Base-by-base conservation (phyloP, 176 grass and related monocot species). In the Oryza brachyantha region DNA sequence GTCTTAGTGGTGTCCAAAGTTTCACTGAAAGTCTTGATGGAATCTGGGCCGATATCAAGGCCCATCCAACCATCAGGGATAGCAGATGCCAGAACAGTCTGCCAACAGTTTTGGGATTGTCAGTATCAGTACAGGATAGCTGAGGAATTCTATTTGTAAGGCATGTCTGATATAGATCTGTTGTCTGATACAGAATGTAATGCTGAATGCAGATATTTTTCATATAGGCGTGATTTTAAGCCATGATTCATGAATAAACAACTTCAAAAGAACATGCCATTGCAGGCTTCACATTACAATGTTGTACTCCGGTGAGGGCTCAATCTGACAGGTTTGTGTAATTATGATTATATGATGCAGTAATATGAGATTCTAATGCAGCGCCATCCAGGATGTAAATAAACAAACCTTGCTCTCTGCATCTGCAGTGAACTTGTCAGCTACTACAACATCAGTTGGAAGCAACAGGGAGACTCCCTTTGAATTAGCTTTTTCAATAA, bases 61-160 rank as follows among this genome's bases (percentile, higher is more conserved):
- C 89, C 93, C 93, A 96, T 96, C 93, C 87, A 92, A 31, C 81
- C 89, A 68, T 96, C 89, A 54, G 93, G 87, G 54, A 96, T 96
- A 37, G 76, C 79, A 61, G 93, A 80, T 68, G 93, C 82, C 10
- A 86, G 81, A 29, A 96, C 89, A 73, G 85, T 88, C 93, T 91
- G 64, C 32, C 84, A 7, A 85, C 66, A 68, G 19, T n/a, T 31
- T n/a, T 3, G 64, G 64, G 61, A 34, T 13, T 70, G 13, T 38
- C 57, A 75, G 52, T 11, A 14, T 61, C 39, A 35, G 22, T 66
- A 66, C 5, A 74, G 2, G 39, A 65, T 64, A 29, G 24, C 4
- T 69, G 22, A 11, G 37, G 7, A 74, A 5, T 26, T 29, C 5
- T 29, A 58, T 36, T 46, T 14, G 13, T 5, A 35, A 67, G 59